A percentile compares a stretch with the other conserved stretches of the same genome.
These are phyloP conservation scores for Teratosphaeria nubilosa DNA, from an alignment of 2,329 filamentous ascomycete species.

Conservation along the genomic window DNA sequence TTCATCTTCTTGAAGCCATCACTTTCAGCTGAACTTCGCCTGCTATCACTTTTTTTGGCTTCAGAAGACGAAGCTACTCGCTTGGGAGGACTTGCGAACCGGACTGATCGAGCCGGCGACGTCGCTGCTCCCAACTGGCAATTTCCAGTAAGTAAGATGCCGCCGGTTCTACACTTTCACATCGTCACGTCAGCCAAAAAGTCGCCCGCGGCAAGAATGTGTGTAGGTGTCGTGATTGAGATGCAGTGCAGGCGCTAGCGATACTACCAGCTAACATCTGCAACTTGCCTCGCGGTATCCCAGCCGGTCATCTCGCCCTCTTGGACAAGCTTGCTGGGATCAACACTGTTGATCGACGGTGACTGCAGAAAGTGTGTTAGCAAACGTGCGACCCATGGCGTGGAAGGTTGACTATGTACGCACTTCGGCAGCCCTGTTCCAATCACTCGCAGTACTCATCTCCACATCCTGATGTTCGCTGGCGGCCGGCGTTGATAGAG, in stretches of 20 bases:
- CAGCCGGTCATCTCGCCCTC: background rate
- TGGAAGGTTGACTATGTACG: background rate
- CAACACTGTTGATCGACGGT: background rate
- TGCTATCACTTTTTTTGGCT: background rate
- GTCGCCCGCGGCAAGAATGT: background rate
- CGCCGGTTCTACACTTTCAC: background rate
- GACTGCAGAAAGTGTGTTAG: background rate
- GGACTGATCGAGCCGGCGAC: background rate
- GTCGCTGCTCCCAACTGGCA: background rate
- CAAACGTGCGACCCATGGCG: background rate
- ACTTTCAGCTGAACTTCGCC: background rate
- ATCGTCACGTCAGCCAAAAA: background rate
- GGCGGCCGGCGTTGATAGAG: background rate
- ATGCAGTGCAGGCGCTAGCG: background rate
- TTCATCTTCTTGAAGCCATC: background rate
- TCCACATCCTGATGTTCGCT: background rate
- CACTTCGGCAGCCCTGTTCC: background rate
- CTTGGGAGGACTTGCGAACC: background rate
- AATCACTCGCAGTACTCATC: conserved; percentile 1
- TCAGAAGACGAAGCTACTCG: background rate
- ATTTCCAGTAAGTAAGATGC: background rate
- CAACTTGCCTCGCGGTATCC: background rate
- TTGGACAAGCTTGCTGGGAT: background rate
- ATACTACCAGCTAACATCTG: background rate
- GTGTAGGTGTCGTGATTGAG: background rate